Percentiles rank a stretch among this genome's conserved stretches.
Conservation (phyloP, 208 protist species). For the Balamuthia mandrillaris region DNA sequence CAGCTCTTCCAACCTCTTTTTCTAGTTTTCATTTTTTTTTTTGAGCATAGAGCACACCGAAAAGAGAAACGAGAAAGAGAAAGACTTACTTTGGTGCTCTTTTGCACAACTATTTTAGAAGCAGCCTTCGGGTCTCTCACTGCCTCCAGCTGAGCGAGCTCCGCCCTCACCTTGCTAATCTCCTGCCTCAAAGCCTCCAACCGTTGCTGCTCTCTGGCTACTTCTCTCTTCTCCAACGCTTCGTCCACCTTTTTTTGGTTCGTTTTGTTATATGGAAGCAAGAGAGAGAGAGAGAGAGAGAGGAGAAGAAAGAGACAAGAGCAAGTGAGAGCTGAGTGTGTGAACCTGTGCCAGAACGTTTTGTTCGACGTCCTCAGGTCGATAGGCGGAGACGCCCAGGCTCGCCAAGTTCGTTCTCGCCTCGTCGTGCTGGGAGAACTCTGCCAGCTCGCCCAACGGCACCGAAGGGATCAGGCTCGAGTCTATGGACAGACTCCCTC, state of each 20-base stretch:
- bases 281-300: too few relatives aligned
- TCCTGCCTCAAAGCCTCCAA: too few relatives aligned
- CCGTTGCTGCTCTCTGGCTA: not conserved
- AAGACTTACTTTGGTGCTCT: not conserved
- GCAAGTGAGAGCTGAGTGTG: not conserved
- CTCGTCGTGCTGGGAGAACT: not conserved
- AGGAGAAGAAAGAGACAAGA: too few relatives aligned
- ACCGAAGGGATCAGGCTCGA: not conserved
- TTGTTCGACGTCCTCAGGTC: not conserved
- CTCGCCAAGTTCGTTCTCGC: not conserved
- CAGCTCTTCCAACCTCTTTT: slow-evolving; percentile 6
- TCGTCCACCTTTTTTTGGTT: not conserved
- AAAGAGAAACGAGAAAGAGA: not conserved
- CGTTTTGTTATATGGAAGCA: too few relatives aligned
- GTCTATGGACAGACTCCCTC: too few relatives aligned
- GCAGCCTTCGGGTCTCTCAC: not conserved
- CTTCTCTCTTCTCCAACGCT: not conserved
- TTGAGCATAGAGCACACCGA: not conserved
- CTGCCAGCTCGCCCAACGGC: not conserved
- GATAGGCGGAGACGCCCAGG: not conserved
- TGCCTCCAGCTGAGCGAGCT: not conserved
- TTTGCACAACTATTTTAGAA: not conserved
- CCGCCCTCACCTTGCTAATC: too few relatives aligned
- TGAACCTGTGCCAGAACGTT: not conserved
- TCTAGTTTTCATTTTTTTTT: too few relatives aligned